Percentiles rank a stretch among this genome's conserved stretches.
Conservation (phyloP, 2,329 filamentous ascomycete genomes). For the Macroventuria anomochaeta region DNA sequence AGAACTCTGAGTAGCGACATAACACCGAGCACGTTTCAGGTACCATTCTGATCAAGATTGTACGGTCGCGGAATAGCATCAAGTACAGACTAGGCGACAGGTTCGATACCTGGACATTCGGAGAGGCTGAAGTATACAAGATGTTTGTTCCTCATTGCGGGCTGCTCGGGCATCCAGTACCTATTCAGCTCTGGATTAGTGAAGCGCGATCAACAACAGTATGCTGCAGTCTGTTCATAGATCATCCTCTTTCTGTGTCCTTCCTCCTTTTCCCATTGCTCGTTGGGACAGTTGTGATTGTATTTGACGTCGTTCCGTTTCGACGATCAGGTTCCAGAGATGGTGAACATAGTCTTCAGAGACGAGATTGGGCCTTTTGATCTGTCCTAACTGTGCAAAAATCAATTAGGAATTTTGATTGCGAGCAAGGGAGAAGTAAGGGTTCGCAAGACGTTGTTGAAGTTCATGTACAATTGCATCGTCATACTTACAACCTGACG, state of each 20-base stretch:
- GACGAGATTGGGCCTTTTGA: no score
- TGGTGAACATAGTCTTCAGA: neutral
- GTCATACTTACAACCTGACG: slow-evolving; percentile 5
- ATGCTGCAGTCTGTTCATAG: no score
- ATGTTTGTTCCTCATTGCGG: neutral
- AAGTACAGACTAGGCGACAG: neutral
- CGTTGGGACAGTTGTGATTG: no score
- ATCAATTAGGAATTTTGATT: no score
- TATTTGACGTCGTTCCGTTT: slow-evolving; percentile 4
- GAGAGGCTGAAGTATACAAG: neutral
- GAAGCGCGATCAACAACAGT: no score
- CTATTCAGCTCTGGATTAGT: no score
- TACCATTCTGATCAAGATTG: neutral
- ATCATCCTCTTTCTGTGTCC: no score
- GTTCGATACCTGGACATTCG: neutral
- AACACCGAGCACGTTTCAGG: slow-evolving; percentile 13
- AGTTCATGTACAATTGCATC: neutral
- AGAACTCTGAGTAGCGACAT: slow-evolving; percentile 3
- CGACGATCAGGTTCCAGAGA: neutral
- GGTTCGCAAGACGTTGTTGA: neutral
- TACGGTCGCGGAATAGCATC: neutral
- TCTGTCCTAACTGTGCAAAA: no score
- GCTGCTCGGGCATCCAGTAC: neutral
- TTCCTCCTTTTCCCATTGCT: no score
- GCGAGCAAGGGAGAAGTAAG: neutral